phyloP scores from a whole-genome alignment of 2,329 filamentous ascomycete species.

The Lasiodiplodia hormozganensis region DNA sequence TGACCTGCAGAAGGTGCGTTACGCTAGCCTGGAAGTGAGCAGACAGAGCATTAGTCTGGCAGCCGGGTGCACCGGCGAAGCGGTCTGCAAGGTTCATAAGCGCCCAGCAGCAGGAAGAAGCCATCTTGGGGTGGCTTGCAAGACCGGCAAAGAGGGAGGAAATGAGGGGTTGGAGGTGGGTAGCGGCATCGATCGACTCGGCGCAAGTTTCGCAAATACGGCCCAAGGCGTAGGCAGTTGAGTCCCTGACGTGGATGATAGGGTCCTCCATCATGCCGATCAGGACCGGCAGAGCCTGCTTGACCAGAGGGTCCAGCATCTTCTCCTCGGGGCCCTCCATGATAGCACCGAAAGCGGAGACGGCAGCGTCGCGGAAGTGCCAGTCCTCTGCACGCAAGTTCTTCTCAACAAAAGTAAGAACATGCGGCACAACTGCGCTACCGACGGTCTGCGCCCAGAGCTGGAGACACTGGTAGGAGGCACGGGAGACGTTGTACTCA shows the following conservation, averaged over 20 bases:
- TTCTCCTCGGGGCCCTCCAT: conserved; percentile 98
- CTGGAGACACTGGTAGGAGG: conserved; percentile 94
- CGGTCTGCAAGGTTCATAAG: conserved; percentile 97
- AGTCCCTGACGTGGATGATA: conserved; percentile 91
- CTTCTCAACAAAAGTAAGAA: conserved; percentile 88
- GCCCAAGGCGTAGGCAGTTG: conserved; percentile 92
- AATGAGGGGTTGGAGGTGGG: conserved; percentile 85
- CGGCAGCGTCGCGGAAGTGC: conserved; percentile 93
- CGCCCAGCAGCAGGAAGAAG: conserved; percentile 97
- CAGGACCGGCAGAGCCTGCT: conserved; percentile 90
- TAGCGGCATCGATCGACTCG: conserved; percentile 83
- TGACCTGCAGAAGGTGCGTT: conserved; percentile 82
- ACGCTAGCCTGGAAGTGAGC: conserved; percentile 94
- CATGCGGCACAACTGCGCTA: conserved; percentile 80
- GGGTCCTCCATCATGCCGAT: conserved; percentile 92
- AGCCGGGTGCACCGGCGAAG: conserved; percentile 86
- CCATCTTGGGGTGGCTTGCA: conserved; percentile 93
- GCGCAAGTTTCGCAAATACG: conserved; percentile 95
- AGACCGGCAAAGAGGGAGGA: conserved; percentile 88
- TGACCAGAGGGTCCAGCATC: conserved; percentile 90
- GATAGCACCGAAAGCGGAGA: conserved; percentile 96
- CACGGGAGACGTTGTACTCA: conserved; percentile 95
- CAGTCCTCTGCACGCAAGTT: conserved; percentile 92
- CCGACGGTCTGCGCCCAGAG: conserved; percentile 94
- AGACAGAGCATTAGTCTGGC: conserved; percentile 80